Evolutionary conservation across 2,329 filamentous ascomycete species (phyloP).

Genomic region (Didymellaceae sp.): DNA sequence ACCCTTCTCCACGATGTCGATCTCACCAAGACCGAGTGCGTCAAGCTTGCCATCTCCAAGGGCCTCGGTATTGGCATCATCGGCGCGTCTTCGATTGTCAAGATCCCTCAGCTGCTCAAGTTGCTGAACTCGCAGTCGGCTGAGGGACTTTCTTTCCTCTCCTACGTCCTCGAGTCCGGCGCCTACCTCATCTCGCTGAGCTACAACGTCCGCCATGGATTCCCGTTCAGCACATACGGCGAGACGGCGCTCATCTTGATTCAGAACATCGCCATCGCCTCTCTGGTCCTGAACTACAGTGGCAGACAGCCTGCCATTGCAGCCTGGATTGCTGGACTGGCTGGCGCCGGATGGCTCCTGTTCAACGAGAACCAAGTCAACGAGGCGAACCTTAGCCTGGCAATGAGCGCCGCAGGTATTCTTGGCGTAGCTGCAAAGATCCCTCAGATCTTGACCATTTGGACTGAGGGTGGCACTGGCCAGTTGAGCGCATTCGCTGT

Average conservation of each 20-base stretch:
- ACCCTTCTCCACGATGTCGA: constrained; percentile 86
- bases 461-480: constrained; percentile 83
- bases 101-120: constrained; percentile 96
- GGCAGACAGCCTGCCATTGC: constrained; percentile 72
- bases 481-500: constrained; percentile 97
- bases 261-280: constrained; percentile 89
- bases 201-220: constrained; percentile 89
- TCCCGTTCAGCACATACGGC: constrained; percentile 96
- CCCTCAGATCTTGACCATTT: constrained; percentile 90
- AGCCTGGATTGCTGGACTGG: constrained; percentile 78
- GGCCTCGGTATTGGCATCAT: constrained; percentile 93
- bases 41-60: constrained; percentile 91
- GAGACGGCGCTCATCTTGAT: constrained; percentile 91
- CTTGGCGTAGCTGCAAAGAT: constrained; percentile 89
- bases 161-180: constrained; percentile 89
- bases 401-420: constrained; percentile 84
- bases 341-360: constrained; percentile 71
- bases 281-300: constrained; percentile 84
- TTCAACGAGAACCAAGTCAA: constrained; percentile 71
- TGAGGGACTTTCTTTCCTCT: constrained; percentile 84
- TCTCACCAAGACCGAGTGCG: constrained; percentile 75
- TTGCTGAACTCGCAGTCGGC: constrained; percentile 81
- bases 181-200: constrained; percentile 87
- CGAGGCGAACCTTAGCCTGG: constrained; percentile 70
- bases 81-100: constrained; percentile 86